These are phyloP conservation scores for Linnemannia zychae DNA, from an alignment of 192 early-diverging fungal species.

Conservation along the genomic window DNA sequence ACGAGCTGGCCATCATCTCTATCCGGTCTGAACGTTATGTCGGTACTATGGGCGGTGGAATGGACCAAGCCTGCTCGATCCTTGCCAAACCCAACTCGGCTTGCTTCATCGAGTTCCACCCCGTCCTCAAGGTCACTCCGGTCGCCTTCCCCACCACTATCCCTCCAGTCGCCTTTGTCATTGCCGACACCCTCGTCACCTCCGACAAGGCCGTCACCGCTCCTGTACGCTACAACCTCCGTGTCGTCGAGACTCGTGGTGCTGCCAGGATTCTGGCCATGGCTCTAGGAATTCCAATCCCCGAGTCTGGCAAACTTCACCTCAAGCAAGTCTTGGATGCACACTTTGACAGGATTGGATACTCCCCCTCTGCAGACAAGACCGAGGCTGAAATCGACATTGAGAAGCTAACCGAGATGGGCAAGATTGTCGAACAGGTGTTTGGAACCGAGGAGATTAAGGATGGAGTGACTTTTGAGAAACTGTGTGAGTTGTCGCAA, in stretches of 20 bases:
- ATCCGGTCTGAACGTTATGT: slow-evolving; percentile 86
- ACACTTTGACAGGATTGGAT: slow-evolving; percentile 55
- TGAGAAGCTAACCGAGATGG: slow-evolving; percentile 59
- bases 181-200: slow-evolving; percentile 89
- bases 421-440: slow-evolving; percentile 47
- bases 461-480: slow-evolving; percentile 24
- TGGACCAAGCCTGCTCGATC: slow-evolving; percentile 94
- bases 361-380: slow-evolving; percentile 32
- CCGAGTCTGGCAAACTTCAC: slow-evolving; percentile 48
- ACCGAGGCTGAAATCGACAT: slow-evolving; percentile 58
- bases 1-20: slow-evolving; percentile 77
- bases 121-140: slow-evolving; percentile 70
- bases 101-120: slow-evolving; percentile 87
- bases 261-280: slow-evolving; percentile 76
- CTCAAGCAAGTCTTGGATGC: slow-evolving; percentile 61
- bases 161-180: slow-evolving; percentile 79
- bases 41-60: slow-evolving; percentile 83
- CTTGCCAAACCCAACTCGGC: slow-evolving; percentile 79
- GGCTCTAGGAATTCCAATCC: slow-evolving; percentile 57
- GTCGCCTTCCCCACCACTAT: slow-evolving; percentile 72
- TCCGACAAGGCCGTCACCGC: slow-evolving; percentile 91
- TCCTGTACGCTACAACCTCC: slow-evolving; percentile 91
- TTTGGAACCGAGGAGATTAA: slow-evolving; percentile 52
- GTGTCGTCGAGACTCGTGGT: slow-evolving; percentile 92
- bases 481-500: slow-evolving; percentile 56